phyloP scores from a whole-genome alignment of 352 stramenopile genomes.

The Phytophthora sojae region DNA sequence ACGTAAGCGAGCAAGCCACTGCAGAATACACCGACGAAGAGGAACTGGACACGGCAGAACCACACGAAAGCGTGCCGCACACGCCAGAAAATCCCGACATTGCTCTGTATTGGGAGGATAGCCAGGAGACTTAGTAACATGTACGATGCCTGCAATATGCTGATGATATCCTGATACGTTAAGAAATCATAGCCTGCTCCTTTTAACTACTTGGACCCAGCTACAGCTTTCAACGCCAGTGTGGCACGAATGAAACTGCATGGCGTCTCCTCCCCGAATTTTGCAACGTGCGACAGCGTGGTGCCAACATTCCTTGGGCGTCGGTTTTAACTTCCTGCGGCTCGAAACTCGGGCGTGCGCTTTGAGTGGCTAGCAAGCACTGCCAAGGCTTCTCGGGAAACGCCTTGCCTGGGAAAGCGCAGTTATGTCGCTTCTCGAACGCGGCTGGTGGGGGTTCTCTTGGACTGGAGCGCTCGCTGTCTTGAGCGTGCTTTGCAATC shows the following conservation, averaged over 20 bases:
- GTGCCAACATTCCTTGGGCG: conserved; percentile 5
- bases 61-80: conserved; percentile 2
- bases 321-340: conserved; percentile 16
- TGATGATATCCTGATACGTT: background rate
- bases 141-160: background rate
- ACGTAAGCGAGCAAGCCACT: conserved; percentile 3
- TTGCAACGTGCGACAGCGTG: conserved; percentile 16
- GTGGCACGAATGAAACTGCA: conserved; percentile 26
- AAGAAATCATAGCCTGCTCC: background rate
- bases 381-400: conserved; percentile 1
- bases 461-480: conserved; percentile 9
- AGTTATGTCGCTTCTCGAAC: conserved; percentile 16
- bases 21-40: background rate
- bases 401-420: conserved; percentile 8
- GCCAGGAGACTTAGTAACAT: background rate
- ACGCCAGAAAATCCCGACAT: conserved; percentile 16
- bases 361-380: conserved; percentile 1
- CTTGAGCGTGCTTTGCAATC: conserved; percentile 15
- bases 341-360: background rate
- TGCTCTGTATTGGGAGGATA: conserved; percentile 3
- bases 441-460: conserved; percentile 2
- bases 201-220: background rate
- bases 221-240: background rate
- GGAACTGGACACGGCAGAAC: conserved; percentile 2
- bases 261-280: conserved; percentile 17